These are phyloP conservation scores for Prunus davidiana DNA, from an alignment of 306 rosid genomes.

Conservation along the genomic window DNA sequence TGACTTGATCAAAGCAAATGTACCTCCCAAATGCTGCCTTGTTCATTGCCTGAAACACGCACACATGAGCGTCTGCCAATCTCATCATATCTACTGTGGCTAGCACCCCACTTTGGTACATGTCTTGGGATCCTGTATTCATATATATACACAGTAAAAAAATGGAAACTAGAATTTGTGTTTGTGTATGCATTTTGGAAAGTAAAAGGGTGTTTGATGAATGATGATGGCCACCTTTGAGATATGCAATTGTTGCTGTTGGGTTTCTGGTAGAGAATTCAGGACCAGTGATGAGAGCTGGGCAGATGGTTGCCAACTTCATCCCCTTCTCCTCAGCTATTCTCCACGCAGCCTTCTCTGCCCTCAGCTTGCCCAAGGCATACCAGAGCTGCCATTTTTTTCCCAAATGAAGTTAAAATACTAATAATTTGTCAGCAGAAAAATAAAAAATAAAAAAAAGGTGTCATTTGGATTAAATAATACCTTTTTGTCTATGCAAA, in stretches of 20 bases:
- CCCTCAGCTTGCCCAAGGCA: conserved; percentile 74
- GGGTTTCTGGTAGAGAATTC: conserved; percentile 49
- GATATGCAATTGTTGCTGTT: conserved; percentile 84
- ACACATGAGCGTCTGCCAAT: conserved; percentile 65
- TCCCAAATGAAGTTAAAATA: background rate
- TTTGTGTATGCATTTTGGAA: too few relatives aligned
- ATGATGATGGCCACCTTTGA: conserved; percentile 53
- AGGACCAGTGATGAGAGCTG: conserved; percentile 72
- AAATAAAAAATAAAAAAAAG: background rate
- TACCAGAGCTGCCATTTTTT: conserved; percentile 73
- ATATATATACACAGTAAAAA: background rate
- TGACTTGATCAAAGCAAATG: conserved; percentile 59
- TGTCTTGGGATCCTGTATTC: conserved; percentile 60
- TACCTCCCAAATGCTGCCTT: conserved; percentile 65
- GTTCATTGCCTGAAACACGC: conserved; percentile 60
- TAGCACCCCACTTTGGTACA: conserved; percentile 57
- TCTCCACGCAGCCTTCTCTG: conserved; percentile 85
- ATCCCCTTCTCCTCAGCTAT: conserved; percentile 63
- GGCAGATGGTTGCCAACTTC: conserved; percentile 67
- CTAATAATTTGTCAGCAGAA: too few relatives aligned
- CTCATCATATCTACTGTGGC: conserved; percentile 59
- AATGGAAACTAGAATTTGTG: background rate
- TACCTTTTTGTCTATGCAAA: conserved; percentile 71
- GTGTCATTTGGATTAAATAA: too few relatives aligned
- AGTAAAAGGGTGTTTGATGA: too few relatives aligned